Percentiles rank a stretch among this genome's conserved stretches.
phyloP scores from a whole-genome alignment of 2,329 filamentous ascomycete species.

The Colletotrichum viniferum region DNA sequence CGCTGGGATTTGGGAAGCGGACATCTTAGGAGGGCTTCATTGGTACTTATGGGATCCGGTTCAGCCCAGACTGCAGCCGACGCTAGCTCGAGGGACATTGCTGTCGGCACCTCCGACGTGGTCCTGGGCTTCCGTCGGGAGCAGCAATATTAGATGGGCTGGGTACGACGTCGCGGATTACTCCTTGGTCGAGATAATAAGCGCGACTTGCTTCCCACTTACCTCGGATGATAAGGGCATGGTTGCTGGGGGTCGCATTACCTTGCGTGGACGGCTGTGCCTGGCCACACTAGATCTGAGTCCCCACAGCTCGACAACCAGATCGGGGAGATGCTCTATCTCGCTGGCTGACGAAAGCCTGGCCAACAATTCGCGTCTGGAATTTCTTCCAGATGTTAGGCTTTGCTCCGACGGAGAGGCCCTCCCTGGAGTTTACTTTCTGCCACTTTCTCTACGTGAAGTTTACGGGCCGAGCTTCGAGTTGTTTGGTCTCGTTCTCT shows the following conservation, averaged over 20 bases:
- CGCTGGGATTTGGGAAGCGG: not conserved
- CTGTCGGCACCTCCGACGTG: not conserved
- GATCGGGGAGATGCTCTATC: accelerated
- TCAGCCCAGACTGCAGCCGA: not conserved
- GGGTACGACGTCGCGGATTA: accelerated
- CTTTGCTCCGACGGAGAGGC: not conserved
- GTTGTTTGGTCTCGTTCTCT: not conserved
- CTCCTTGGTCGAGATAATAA: not conserved
- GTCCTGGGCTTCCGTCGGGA: not conserved
- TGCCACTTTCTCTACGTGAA: not conserved
- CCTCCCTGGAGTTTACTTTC: accelerated
- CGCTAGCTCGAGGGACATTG: not conserved
- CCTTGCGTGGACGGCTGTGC: not conserved
- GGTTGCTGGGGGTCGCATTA: not conserved
- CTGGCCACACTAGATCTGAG: accelerated
- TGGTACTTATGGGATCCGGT: not conserved
- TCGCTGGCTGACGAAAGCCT: not conserved
- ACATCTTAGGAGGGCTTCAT: accelerated
- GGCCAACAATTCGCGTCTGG: accelerated
- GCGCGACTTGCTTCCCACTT: not conserved
- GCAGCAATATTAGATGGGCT: accelerated
- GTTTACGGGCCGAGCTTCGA: too few species aligned
- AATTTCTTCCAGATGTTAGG: accelerated
- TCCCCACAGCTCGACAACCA: not conserved
- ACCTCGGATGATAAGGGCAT: not conserved